Conservation (phyloP, 139 green algal genomes). For the Spirogloea muscicola region DNA sequence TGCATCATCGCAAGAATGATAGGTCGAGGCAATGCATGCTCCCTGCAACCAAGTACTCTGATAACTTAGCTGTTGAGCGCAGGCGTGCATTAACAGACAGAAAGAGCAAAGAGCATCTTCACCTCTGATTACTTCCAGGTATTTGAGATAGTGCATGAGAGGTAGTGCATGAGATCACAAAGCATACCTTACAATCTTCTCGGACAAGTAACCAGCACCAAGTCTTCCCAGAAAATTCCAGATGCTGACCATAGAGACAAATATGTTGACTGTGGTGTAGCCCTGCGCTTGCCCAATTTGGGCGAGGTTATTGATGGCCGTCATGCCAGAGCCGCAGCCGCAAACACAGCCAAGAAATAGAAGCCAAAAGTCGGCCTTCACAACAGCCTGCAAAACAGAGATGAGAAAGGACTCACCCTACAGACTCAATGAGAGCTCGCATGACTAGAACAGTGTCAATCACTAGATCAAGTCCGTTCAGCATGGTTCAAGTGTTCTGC, state of each 20-base stretch:
- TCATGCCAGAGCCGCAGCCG: slow-evolving; percentile 60
- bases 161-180: no score
- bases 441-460: no score
- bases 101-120: no score
- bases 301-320: slow-evolving; percentile 74
- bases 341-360: slow-evolving; percentile 55
- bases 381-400: slow-evolving; percentile 3
- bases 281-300: slow-evolving; percentile 57
- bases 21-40: slow-evolving; percentile 17
- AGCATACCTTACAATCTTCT: slow-evolving; percentile 24
- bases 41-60: neutral
- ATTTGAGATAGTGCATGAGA: no score
- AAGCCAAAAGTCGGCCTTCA: slow-evolving; percentile 54
- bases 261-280: slow-evolving; percentile 11
- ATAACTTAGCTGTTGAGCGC: no score
- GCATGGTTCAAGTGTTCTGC: no score
- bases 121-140: no score
- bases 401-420: no score
- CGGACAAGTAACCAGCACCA: slow-evolving; percentile 14
- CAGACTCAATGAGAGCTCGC: no score
- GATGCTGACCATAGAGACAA: slow-evolving; percentile 75
- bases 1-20: slow-evolving; percentile 7
- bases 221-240: slow-evolving; percentile 64
- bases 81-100: no score
- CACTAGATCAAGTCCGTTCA: no score